Conservation (phyloP, 1,284 basidiomycete genomes). For the Sanghuangporus baumii region DNA sequence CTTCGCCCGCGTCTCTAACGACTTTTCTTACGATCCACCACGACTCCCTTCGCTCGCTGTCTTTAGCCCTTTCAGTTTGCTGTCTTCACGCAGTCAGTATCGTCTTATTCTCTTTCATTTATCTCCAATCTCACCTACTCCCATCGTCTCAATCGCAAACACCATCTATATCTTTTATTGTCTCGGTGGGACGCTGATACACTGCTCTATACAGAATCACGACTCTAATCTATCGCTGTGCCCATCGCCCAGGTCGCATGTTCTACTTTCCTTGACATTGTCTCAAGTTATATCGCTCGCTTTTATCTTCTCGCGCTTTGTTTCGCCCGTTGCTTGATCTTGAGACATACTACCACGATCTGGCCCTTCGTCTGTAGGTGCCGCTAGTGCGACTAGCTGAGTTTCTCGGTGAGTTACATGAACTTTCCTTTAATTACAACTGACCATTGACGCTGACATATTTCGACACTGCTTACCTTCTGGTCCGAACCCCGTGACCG, state of each 20-base stretch:
- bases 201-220: background rate
- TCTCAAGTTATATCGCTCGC: slow-evolving; percentile 4
- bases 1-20: slow-evolving; percentile 13
- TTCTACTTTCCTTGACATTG: slow-evolving; percentile 8
- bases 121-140: background rate
- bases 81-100: slow-evolving; percentile 11
- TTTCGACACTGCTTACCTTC: background rate
- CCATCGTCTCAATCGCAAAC: slow-evolving; percentile 4
- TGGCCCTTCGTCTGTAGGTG: background rate
- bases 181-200: background rate
- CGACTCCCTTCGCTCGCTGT: slow-evolving; percentile 6
- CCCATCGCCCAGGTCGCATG: slow-evolving; percentile 12
- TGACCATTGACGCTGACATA: slow-evolving; percentile 4
- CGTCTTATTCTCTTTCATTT: background rate
- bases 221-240: slow-evolving; percentile 2
- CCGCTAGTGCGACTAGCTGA: background rate
- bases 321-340: slow-evolving; percentile 1
- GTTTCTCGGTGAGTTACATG: slow-evolving; percentile 1
- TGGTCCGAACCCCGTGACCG: background rate
- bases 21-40: slow-evolving; percentile 13
- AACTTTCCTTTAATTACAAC: background rate
- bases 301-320: background rate
- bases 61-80: slow-evolving; percentile 4
- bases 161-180: background rate
- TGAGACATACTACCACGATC: background rate